Evolutionary conservation across 768 basidiomycete species (phyloP), one percentile per base, ranked within the genome.

Genomic region (Panaeolus papilionaceus): DNA sequence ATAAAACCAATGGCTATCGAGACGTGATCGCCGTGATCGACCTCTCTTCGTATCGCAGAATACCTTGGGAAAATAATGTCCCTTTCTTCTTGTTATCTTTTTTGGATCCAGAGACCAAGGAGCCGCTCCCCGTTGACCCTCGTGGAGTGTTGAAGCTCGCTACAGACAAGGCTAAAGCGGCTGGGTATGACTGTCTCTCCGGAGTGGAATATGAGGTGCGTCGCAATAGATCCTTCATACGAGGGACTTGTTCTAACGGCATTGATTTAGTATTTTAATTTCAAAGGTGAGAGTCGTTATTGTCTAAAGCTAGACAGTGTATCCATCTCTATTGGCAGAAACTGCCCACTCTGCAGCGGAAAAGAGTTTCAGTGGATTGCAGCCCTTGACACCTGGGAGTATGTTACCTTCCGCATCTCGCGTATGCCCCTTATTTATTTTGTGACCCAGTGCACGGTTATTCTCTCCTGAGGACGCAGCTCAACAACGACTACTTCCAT

Each of bases 81-180:
- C 93, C 98, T 0, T 95, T 99, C 79, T 99, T 99, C 83, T 83
- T 99, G 6, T 85, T 97, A 42, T 93, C 91, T 1, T 99, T 98
- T 82, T 74, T 92, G 38, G 93, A 98, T 75, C 96, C 98, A 0
- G 90, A 93, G 26, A 94, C 94, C 4, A 87, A 86, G 69, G 79
- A 89, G 67, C 92, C 92, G 0, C 80, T 99, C 23, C 82, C 81
- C 49, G 95, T 90, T 8, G 96, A 97, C 75, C 97, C 98, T 11
- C 86, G 98, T 54, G 90, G 95, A n/a, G 83, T 92, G 38, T 80
- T 98, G 49, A 85, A 86, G 72, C 83, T 80, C 38, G 84, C 89
- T 0, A 81, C 85, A 0, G 85, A 86, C 2, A 80, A 79, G 44
- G 89, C 87, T 0, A 79, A 77, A 45, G 76, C 79, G 38, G 67